A percentile compares a stretch with the other conserved stretches of the same genome.
Evolutionary conservation across 129 eudicot genomes (phyloP).

Genomic region (Erigeron canadensis): DNA sequence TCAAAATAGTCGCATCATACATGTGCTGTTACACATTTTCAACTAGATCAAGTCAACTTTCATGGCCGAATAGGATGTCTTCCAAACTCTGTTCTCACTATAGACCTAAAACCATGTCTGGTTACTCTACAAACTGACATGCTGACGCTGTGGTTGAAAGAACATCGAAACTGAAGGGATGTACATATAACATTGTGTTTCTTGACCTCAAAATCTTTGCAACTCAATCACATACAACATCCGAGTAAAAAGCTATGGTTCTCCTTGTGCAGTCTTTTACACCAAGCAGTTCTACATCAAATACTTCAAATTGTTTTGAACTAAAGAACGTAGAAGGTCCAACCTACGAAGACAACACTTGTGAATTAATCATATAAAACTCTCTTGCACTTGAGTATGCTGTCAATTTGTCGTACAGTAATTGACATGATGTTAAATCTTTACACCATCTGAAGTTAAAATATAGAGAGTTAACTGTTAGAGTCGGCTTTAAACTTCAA

Average conservation of each 20-base stretch:
- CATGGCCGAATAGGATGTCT: constrained; percentile 7
- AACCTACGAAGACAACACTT: constrained; percentile 52
- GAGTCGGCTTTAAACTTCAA: background rate
- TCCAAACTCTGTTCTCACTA: constrained; percentile 16
- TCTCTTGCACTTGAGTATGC: background rate
- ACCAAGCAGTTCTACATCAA: constrained; percentile 80
- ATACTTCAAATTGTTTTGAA: constrained; percentile 93
- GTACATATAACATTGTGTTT: constrained; percentile 14
- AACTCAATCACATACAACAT: constrained; percentile 69
- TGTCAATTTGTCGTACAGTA: background rate
- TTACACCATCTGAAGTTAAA: background rate
- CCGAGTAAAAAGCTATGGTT: constrained; percentile 91
- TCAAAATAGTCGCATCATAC: constrained; percentile 1
- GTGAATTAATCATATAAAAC: constrained; percentile 4
- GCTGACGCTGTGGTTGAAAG: background rate
- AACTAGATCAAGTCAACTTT: background rate
- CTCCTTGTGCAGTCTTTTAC: constrained; percentile 86
- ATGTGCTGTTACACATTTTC: constrained; percentile 1
- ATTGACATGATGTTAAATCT: background rate
- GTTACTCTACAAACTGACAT: constrained; percentile 13
- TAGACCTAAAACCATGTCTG: constrained; percentile 18
- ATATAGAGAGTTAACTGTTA: constrained; percentile 1
- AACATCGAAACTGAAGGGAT: constrained; percentile 3
- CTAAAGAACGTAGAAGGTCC: constrained; percentile 98
- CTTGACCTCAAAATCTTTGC: background rate